Evolutionary conservation across 345 rosid genomes (phyloP).

Genomic region (Gossypium ekmanianum): DNA sequence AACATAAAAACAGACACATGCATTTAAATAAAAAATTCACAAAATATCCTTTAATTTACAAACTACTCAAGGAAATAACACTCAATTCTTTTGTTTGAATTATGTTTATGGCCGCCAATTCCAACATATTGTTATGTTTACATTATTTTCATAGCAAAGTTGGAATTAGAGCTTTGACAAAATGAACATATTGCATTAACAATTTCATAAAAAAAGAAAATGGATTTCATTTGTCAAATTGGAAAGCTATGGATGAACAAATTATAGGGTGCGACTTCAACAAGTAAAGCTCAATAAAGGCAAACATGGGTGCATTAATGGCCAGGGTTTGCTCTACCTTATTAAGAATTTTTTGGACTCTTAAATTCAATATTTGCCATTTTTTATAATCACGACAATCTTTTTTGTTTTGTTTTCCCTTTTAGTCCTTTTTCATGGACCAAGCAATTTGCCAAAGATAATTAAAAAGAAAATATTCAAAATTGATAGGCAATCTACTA

Average conservation of each 20-base stretch:
- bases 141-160: background rate
- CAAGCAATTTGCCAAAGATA: background rate
- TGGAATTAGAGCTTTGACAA: too few species aligned
- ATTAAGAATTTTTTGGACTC: slow-evolving; percentile 13
- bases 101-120: background rate
- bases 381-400: background rate
- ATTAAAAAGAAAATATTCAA: background rate
- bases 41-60: background rate
- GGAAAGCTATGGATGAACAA: slow-evolving; percentile 27
- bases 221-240: slow-evolving; percentile 11
- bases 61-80: background rate
- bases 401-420: background rate
- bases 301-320: slow-evolving; percentile 17
- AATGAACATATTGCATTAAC: too few species aligned
- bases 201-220: background rate
- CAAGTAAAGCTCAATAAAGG: slow-evolving; percentile 19
- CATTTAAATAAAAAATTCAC: too few species aligned
- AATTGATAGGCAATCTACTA: background rate
- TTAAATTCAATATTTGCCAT: background rate
- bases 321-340: slow-evolving; percentile 10
- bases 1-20: too few species aligned
- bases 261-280: slow-evolving; percentile 15
- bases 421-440: slow-evolving; percentile 5
- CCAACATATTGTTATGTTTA: background rate
- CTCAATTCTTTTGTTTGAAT: background rate